Conservation (phyloP, 1,284 basidiomycete genomes). For the Clitocybe nebularis region DNA sequence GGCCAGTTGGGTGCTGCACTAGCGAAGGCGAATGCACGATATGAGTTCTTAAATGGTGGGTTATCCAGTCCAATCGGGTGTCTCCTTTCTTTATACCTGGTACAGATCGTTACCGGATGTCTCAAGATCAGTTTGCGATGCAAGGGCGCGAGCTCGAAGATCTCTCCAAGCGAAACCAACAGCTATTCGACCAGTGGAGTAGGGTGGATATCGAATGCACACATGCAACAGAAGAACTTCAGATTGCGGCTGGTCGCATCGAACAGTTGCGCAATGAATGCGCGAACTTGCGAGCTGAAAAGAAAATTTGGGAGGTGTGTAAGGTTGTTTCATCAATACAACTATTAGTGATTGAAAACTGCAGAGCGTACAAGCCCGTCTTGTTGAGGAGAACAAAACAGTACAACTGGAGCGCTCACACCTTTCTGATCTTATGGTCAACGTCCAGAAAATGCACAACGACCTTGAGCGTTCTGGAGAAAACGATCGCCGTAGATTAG, state of each 20-base stretch:
- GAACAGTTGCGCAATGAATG: conserved; percentile 82
- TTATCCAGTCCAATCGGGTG: conserved; percentile 10
- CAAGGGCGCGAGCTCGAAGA: conserved; percentile 59
- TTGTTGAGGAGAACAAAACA: conserved; percentile 82
- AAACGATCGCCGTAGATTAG: conserved; percentile 77
- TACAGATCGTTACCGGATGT: conserved; percentile 63
- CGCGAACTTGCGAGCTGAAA: conserved; percentile 86
- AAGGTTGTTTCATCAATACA: not conserved
- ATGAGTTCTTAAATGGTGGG: conserved; percentile 70
- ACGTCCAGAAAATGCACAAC: conserved; percentile 85
- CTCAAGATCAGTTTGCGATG: conserved; percentile 55
- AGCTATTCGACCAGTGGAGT: conserved; percentile 65
- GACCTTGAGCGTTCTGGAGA: conserved; percentile 81
- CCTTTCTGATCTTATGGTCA: conserved; percentile 82
- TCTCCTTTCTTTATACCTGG: conserved; percentile 5
- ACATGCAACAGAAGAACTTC: conserved; percentile 61
- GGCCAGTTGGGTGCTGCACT: conserved; percentile 63
- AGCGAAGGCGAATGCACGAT: conserved; percentile 79
- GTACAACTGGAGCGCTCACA: conserved; percentile 80
- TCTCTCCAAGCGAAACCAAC: conserved; percentile 59
- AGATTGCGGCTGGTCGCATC: conserved; percentile 49
- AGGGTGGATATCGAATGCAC: conserved; percentile 64
- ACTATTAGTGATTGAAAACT: conserved; percentile 9
- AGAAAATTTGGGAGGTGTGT: conserved; percentile 85
- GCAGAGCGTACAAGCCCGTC: conserved; percentile 70